Conservation (phyloP, 495 filamentous ascomycete species). For the Tuber melanosporum region DNA sequence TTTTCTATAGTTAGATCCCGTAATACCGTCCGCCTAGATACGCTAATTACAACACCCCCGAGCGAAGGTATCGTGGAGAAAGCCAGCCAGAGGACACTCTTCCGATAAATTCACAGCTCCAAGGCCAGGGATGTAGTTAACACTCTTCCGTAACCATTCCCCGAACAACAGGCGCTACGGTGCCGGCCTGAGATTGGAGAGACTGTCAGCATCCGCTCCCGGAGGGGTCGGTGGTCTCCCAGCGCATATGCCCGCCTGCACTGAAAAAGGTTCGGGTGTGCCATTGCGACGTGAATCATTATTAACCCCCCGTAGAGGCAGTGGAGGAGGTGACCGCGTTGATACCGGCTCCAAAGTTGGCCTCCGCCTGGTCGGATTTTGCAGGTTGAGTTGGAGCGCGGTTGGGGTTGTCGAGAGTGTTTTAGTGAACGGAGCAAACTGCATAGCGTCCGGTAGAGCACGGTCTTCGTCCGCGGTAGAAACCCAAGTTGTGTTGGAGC, state of each 20-base stretch:
- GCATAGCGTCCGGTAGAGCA: background rate
- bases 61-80: slow-evolving; percentile 73
- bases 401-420: background rate
- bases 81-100: slow-evolving; percentile 44
- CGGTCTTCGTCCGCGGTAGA: background rate
- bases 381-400: background rate
- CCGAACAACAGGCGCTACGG: slow-evolving; percentile 13
- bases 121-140: background rate
- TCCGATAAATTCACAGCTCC: background rate
- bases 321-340: background rate
- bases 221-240: slow-evolving; percentile 6
- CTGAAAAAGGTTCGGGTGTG: background rate
- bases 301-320: background rate
- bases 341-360: background rate
- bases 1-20: slow-evolving; percentile 76
- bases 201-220: background rate
- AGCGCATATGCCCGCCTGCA: background rate
- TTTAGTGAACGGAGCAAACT: background rate
- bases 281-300: background rate
- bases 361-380: background rate
- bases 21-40: slow-evolving; percentile 82
- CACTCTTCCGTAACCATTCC: background rate
- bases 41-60: slow-evolving; percentile 84
- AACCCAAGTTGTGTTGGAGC: slow-evolving; percentile 8
- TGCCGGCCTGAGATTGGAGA: background rate